Evolutionary conservation across 768 basidiomycete genomes (phyloP), one percentile per base, ranked within the genome.

Genomic region (Suillus americanus): DNA sequence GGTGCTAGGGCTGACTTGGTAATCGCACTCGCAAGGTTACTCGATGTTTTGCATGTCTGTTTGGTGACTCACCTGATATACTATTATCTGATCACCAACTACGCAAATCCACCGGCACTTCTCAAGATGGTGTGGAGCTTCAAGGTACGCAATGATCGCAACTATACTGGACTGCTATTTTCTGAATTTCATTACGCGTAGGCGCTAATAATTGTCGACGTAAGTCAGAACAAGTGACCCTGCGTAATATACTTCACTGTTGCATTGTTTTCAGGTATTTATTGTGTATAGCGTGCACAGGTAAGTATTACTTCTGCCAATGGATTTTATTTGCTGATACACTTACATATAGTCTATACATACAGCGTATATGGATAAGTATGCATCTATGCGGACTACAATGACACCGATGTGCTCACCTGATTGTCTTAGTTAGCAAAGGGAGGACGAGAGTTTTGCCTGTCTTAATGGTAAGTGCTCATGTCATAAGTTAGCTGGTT

Each of bases 61-160:
- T 69, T 88, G 62, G 83, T 82, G 54, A 77, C 78, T 57, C 87
- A 88, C 69, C 80, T 86, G 66, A 76, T 85, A 45, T 89, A 88
- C 67, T 79, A 79, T 68, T 88, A 88, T 67, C 78, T 87, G 60
- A 84, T 88, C 50, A 74, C 70, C 48, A 86, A 88, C 73, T 88
- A 81, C 67, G 71, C 82, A 63, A 82, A 84, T 67, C 80, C 82
- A 3, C 7, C 73, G 20, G 80, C 85, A 3, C 74, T 88, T 23
- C 10, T 69, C 16, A 64, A 67, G 25, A 82, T 83, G 45, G 77
- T 84, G 12, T 89, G 87, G 87, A 85, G 57, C 43, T 83, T 70
- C n/a, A 13, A 28, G 25, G 28, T 33, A 13, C 14, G 25, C 23
- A 50, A 20, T 28, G 53, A 10, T 37, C 14, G n/a, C 33, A 43